Evolutionary conservation across 179 eudicot genomes (phyloP).

Genomic region (Beta lomatogona): DNA sequence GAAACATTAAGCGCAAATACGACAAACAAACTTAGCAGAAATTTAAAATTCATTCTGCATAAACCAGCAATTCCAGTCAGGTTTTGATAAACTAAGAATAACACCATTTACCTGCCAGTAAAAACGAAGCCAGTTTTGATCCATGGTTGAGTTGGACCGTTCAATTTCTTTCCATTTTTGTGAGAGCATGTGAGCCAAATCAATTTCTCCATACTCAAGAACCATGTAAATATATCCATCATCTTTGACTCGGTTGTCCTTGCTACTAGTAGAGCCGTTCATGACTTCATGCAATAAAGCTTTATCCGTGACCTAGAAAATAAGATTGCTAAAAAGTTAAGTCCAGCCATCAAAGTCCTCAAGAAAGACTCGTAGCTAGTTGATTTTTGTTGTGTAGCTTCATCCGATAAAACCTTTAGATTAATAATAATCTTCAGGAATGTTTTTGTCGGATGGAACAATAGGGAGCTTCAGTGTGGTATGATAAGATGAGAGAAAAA

Average conservation of each 20-base stretch:
- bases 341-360: constrained; percentile 2
- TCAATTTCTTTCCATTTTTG: constrained; percentile 92
- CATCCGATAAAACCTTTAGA: neutral
- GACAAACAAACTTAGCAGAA: neutral
- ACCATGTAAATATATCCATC: constrained; percentile 94
- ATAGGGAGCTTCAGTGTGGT: neutral
- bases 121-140: constrained; percentile 95
- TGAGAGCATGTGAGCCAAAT: constrained; percentile 93
- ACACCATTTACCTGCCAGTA: constrained; percentile 79
- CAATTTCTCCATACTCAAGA: constrained; percentile 97
- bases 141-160: constrained; percentile 54
- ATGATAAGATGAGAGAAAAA: neutral
- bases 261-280: constrained; percentile 71
- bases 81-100: neutral
- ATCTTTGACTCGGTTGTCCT: constrained; percentile 75
- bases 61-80: neutral
- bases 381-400: neutral
- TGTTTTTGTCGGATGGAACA: neutral
- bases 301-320: constrained; percentile 90
- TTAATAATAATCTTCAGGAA: neutral
- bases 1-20: neutral
- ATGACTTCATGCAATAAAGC: constrained; percentile 77
- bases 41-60: neutral
- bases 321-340: constrained; percentile 1
- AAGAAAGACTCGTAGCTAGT: constrained; percentile 1